These are phyloP conservation scores for Pichia cactophila DNA, from an alignment of 1,139 yeast species.

Conservation along the genomic window DNA sequence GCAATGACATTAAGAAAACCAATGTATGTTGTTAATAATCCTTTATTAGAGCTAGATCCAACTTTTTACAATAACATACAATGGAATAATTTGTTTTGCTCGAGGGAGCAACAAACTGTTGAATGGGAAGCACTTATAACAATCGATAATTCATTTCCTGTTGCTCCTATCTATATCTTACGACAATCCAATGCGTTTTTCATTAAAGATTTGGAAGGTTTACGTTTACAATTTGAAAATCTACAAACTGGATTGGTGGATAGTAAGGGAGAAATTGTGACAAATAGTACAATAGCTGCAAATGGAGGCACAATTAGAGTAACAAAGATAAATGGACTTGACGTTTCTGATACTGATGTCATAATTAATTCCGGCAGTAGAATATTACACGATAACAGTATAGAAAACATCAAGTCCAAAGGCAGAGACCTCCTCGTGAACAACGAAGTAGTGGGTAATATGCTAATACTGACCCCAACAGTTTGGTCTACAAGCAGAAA, in stretches of 20 bases:
- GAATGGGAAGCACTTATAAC: conserved; percentile 22
- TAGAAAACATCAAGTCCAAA: not conserved
- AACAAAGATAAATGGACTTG: conserved; percentile 11
- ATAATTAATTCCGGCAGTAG: not conserved
- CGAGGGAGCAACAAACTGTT: conserved; percentile 14
- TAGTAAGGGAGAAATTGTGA: conserved; percentile 12
- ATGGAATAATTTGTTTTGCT: conserved; percentile 16
- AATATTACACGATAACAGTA: not conserved
- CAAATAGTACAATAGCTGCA: conserved; percentile 1
- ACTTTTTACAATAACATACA: conserved; percentile 15
- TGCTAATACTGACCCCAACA: not conserved
- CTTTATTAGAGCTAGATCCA: conserved; percentile 14
- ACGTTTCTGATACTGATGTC: not conserved
- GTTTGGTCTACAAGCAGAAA: too few relatives aligned
- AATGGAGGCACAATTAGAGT: not conserved
- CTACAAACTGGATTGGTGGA: conserved; percentile 15
- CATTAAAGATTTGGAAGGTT: conserved; percentile 16
- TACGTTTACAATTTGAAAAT: conserved; percentile 19
- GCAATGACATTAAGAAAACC: conserved; percentile 22
- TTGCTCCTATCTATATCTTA: conserved; percentile 9
- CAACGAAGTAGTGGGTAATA: not conserved
- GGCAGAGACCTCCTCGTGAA: not conserved
- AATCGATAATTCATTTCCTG: conserved; percentile 2
- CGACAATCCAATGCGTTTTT: conserved; percentile 14
- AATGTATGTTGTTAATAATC: conserved; percentile 4